Conservation (phyloP, 2,329 filamentous ascomycete species). For the Penicillium sp. region DNA sequence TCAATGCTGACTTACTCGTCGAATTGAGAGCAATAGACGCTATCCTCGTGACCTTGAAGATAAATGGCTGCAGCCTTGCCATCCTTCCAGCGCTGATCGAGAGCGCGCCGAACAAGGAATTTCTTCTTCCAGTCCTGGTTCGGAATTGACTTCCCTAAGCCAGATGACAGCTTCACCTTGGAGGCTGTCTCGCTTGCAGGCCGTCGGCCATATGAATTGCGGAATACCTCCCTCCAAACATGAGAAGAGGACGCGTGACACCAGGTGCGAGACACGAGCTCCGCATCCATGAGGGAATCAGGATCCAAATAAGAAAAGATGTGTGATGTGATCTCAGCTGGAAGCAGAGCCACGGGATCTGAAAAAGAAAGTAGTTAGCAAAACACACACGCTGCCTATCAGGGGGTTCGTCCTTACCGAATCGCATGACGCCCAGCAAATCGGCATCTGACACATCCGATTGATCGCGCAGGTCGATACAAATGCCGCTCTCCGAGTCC, state of each 20-base stretch:
- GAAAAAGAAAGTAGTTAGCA: conserved; percentile 19
- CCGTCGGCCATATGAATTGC: conserved; percentile 51
- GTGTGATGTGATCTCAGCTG: conserved; percentile 58
- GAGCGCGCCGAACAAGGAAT: conserved; percentile 70
- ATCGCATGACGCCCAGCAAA: conserved; percentile 35
- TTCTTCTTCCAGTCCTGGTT: conserved; percentile 82
- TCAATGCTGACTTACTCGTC: conserved; percentile 67
- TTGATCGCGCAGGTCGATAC: conserved; percentile 43
- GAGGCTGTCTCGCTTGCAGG: conserved; percentile 36
- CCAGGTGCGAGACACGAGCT: conserved; percentile 59
- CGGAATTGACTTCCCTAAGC: conserved; percentile 54
- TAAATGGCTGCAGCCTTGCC: conserved; percentile 80
- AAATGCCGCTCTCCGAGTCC: conserved; percentile 52
- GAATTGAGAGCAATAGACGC: conserved; percentile 96
- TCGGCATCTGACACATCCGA: conserved; percentile 36
- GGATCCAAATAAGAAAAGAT: conserved; percentile 61
- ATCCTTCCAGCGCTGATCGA: conserved; percentile 76
- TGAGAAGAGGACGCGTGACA: conserved; percentile 55
- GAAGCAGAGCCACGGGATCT: conserved; percentile 57
- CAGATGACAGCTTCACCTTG: conserved; percentile 51
- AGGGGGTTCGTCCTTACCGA: conserved; percentile 27
- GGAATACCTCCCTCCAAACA: conserved; percentile 64
- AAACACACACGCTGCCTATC: not conserved
- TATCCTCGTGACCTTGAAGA: conserved; percentile 89
- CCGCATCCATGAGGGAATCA: conserved; percentile 53